phyloP scores from a whole-genome alignment of 805 yeast genomes.

The baker's yeast (Saccharomyces cerevisiae) region DNA sequence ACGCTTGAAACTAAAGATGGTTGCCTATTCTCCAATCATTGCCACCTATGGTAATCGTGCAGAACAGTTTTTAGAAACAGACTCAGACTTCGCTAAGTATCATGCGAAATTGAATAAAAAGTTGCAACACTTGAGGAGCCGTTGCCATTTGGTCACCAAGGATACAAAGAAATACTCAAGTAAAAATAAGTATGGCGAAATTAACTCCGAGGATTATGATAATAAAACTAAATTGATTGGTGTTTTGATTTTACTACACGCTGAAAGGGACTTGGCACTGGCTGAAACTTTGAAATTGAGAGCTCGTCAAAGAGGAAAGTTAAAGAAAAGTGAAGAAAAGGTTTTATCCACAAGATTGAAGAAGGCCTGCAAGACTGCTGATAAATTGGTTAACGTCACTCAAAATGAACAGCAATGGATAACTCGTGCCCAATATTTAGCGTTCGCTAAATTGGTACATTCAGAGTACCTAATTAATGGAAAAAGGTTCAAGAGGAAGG shows the following conservation, averaged over 20 bases:
- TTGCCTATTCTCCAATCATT: constrained; percentile 27
- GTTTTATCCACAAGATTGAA: constrained; percentile 60
- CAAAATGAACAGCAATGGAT: constrained; percentile 33
- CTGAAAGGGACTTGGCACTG: constrained; percentile 57
- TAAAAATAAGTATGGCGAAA: constrained; percentile 39
- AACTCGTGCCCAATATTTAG: constrained; percentile 32
- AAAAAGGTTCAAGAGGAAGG: constrained; percentile 19
- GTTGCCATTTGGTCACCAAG: constrained; percentile 51
- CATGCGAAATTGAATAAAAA: constrained; percentile 54
- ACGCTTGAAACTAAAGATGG: constrained; percentile 7
- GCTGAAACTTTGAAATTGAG: constrained; percentile 25
- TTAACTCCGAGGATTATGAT: constrained; percentile 43
- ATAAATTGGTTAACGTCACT: constrained; percentile 37
- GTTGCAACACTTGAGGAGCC: constrained; percentile 56
- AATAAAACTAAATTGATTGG: constrained; percentile 44
- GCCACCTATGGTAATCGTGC: constrained; percentile 45
- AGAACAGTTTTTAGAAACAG: constrained; percentile 53
- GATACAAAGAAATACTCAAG: constrained; percentile 56
- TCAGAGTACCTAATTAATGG: constrained; percentile 34
- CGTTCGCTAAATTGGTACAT: constrained; percentile 41
- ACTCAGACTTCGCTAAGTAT: constrained; percentile 62
- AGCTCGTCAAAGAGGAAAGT: constrained; percentile 26
- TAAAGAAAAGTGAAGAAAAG: constrained; percentile 32
- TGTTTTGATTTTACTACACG: constrained; percentile 50
- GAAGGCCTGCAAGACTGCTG: constrained; percentile 43